Conservation (phyloP, 306 rosid genomes). For the Rosa persica region DNA sequence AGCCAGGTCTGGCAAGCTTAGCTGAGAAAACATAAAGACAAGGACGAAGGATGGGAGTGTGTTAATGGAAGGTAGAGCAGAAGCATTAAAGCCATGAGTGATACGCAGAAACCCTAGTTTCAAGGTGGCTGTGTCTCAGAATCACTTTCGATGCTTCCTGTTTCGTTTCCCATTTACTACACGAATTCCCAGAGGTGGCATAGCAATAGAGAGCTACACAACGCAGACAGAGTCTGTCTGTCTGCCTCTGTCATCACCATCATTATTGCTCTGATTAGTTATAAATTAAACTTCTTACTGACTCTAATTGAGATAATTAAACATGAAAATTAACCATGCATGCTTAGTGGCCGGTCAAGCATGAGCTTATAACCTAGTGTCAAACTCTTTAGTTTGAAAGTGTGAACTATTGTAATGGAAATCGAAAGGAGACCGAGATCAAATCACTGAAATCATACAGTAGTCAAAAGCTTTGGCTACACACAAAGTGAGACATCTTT, state of each 20-base stretch:
- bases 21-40: conserved; percentile 1
- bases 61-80: background rate
- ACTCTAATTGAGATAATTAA: background rate
- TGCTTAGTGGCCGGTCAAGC: background rate
- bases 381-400: background rate
- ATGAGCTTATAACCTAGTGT: background rate
- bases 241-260: background rate
- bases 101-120: background rate
- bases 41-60: background rate
- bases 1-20: background rate
- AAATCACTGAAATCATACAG: background rate
- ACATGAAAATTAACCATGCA: background rate
- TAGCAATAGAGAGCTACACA: background rate
- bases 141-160: background rate
- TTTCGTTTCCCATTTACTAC: background rate
- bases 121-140: background rate
- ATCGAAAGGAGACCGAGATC: background rate
- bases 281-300: background rate
- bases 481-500: conserved; percentile 3
- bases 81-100: background rate
- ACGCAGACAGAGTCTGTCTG: background rate
- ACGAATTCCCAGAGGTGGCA: conserved; percentile 4
- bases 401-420: background rate
- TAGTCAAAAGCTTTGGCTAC: conserved; percentile 5
- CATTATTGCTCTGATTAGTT: background rate